These are phyloP conservation scores for Suillus discolor DNA, from an alignment of 768 basidiomycete species.

Conservation along the genomic window DNA sequence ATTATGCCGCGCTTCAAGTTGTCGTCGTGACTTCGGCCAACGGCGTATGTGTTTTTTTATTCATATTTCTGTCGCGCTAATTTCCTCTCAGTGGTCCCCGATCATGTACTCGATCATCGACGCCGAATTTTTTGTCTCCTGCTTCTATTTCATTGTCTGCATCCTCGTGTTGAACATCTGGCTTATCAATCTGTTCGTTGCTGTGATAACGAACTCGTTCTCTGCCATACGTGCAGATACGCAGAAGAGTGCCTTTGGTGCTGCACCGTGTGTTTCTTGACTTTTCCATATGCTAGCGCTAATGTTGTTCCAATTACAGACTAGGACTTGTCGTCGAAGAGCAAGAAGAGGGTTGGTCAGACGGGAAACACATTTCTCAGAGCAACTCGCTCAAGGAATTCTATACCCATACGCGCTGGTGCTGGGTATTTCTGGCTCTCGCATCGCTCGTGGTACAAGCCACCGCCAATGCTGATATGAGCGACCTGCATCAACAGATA, in stretches of 20 bases:
- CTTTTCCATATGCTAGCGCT: background rate
- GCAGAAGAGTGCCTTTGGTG: conserved; percentile 90
- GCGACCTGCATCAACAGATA: conserved; percentile 44
- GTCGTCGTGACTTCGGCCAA: conserved; percentile 81
- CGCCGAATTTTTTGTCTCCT: conserved; percentile 87
- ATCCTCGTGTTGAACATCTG: conserved; percentile 91
- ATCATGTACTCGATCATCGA: conserved; percentile 91
- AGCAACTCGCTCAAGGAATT: conserved; percentile 54
- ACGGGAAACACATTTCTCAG: conserved; percentile 44
- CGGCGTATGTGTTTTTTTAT: conserved; percentile 49
- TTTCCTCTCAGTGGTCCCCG: conserved; percentile 58
- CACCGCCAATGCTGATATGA: conserved; percentile 57
- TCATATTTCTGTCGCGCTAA: background rate
- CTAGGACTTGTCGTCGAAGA: conserved; percentile 50
- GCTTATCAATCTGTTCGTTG: conserved; percentile 92
- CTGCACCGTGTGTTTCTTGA: conserved; percentile 40
- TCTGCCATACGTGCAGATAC: conserved; percentile 85
- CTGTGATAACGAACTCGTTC: conserved; percentile 95
- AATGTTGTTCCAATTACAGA: conserved; percentile 25
- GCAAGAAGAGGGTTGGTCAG: conserved; percentile 64
- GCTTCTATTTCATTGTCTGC: conserved; percentile 83
- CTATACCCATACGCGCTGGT: conserved; percentile 62
- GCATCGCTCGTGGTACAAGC: conserved; percentile 74
- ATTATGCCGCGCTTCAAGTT: conserved; percentile 79
- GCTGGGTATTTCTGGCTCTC: conserved; percentile 78